A percentile compares a stretch with the other conserved stretches of the same genome.
Evolutionary conservation across 75 land plant species (phyloP).

Genomic region (Pinus tabuliformis): DNA sequence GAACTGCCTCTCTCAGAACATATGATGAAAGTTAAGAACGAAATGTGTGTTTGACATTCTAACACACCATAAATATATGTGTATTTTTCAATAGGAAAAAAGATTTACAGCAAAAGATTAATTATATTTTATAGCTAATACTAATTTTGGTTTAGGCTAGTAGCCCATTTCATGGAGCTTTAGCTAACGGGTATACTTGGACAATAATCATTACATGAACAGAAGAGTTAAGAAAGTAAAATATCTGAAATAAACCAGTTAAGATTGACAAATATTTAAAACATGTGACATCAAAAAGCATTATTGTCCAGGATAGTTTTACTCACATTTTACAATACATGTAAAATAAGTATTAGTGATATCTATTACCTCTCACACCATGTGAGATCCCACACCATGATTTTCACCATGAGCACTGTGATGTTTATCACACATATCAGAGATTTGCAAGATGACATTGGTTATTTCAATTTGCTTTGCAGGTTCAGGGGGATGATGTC

Average conservation of each 20-base stretch:
- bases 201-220: background rate
- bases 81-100: background rate
- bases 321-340: background rate
- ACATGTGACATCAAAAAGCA: background rate
- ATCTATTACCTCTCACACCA: too few species aligned
- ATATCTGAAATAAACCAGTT: background rate
- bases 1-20: too few species aligned
- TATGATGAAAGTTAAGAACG: background rate
- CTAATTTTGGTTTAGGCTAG: background rate
- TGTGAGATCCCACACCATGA: too few species aligned
- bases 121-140: too few species aligned
- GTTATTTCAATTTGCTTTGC: too few species aligned
- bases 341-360: background rate
- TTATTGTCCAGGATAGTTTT: background rate
- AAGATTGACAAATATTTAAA: background rate
- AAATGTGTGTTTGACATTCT: background rate
- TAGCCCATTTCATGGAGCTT: background rate
- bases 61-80: background rate
- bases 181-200: background rate
- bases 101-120: background rate
- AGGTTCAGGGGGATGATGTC: too few species aligned
- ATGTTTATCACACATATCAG: too few species aligned
- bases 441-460: too few species aligned
- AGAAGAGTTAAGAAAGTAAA: background rate
- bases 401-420: too few species aligned